Evolutionary conservation across 768 basidiomycete genomes (phyloP).

Genomic region (Crucibulum laeve): DNA sequence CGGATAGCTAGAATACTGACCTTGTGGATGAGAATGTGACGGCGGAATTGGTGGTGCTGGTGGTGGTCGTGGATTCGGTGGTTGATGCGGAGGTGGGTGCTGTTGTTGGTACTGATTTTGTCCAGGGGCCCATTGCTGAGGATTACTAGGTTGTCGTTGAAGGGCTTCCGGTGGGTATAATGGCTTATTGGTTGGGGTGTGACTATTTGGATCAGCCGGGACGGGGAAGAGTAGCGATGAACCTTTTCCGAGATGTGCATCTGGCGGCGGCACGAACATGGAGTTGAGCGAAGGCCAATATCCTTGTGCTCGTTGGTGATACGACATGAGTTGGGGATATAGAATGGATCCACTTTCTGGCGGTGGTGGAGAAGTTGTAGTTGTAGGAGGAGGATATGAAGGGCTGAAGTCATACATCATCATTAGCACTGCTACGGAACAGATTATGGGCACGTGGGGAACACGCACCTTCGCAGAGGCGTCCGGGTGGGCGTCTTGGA

Average conservation of each 20-base stretch:
- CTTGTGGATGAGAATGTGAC: constrained; percentile 12
- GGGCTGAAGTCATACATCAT: constrained; percentile 11
- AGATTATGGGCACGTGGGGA: constrained; percentile 4
- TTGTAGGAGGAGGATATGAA: constrained; percentile 53
- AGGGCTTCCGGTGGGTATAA: constrained; percentile 10
- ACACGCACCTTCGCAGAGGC: constrained; percentile 28
- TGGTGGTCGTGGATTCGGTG: constrained; percentile 13
- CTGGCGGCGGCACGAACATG: constrained; percentile 51
- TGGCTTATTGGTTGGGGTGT: too few species aligned
- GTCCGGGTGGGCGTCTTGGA: constrained; percentile 13
- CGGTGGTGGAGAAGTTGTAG: constrained; percentile 69
- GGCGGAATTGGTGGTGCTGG: constrained; percentile 19
- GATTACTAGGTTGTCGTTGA: constrained; percentile 8
- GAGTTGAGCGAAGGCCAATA: constrained; percentile 75
- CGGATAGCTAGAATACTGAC: constrained; percentile 13
- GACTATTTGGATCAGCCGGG: constrained; percentile 17
- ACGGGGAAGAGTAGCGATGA: constrained; percentile 48
- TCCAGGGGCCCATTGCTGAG: constrained; percentile 8
- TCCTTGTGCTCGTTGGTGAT: constrained; percentile 74
- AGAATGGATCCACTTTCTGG: constrained; percentile 41
- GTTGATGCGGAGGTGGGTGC: constrained; percentile 11
- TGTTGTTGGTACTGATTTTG: not conserved
- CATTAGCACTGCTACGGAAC: constrained; percentile 1
- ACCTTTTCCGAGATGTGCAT: constrained; percentile 26
- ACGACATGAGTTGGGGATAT: constrained; percentile 75